Base-by-base conservation (phyloP, 1,284 basidiomycete genomes). In the Apiotrichum sp. region DNA sequence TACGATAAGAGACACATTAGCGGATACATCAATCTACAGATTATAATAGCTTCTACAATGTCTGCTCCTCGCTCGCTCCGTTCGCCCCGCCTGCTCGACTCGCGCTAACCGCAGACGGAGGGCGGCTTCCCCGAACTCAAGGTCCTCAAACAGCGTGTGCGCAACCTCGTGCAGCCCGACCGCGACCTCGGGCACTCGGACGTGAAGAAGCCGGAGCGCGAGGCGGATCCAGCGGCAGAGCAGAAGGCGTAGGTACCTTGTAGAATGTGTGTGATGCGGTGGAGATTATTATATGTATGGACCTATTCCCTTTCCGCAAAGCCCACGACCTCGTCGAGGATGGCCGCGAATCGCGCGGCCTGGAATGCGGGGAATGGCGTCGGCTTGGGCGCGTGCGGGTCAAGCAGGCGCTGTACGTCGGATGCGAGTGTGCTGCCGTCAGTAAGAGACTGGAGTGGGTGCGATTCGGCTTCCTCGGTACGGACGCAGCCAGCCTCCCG, bases 131-230 rank as follows among this genome's bases (percentile, higher is more conserved):
- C 92, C 0, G 92, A 95, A 52, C 62, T 74, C 50, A 74, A 77
- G 50, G 55, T 71, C 11, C 67, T 93, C 86, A 95, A 95, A 77
- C 91, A 93, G 74, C 81, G 87, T 47, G 83, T 95, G 57, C 81
- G 91, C 44, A 88, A 95, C 72, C 71, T 81, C 34, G 77, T 95
- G 38, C 84, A 89, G 65, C 91, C 92, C 33, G 84, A 81, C 39
- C 83, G 84, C 67, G 83, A 83, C 13, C 77, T 95, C 2, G 91
- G 91, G 0, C 91, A 95, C 73, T 91, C 88, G 29, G 90, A 93
- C 53, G 61, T 13, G 31, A 40, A 49, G n/a, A 39, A 39, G 8
- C 33, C 14, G 6, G 4, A 48, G 46, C 29, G 47, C 16, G 22
- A 29, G 8, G n/a, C 13, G 46, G 46, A n/a, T 13, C 8, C 16